A percentile compares a stretch with the other conserved stretches of the same genome.
Conservation (phyloP, 441 rosid species). For the Gossypium davidsonii region DNA sequence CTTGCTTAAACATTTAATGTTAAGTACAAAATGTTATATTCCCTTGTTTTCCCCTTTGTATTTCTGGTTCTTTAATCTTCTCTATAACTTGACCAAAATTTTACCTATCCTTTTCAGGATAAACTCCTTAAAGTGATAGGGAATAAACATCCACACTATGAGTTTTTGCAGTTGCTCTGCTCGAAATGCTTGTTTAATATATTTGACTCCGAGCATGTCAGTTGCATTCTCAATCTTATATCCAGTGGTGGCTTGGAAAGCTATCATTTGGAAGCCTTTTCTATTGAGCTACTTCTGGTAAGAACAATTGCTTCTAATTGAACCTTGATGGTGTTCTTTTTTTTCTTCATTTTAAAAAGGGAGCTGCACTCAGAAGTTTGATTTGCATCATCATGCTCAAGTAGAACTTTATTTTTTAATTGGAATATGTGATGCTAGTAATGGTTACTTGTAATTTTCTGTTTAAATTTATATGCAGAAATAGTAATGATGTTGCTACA, state of each 20-base stretch:
- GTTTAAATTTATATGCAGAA: background rate
- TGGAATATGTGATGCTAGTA: background rate
- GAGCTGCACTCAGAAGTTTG: constrained; percentile 2
- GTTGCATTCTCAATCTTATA: constrained; percentile 52
- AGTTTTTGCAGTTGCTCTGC: constrained; percentile 58
- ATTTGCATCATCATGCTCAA: background rate
- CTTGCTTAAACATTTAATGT: background rate
- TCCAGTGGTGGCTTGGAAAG: constrained; percentile 30
- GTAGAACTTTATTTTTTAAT: background rate
- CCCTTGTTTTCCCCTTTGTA: background rate
- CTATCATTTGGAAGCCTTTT: constrained; percentile 40
- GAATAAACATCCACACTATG: constrained; percentile 59
- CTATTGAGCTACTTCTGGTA: constrained; percentile 73
- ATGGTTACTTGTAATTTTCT: background rate
- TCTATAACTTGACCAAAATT: constrained; percentile 8
- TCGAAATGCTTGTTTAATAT: constrained; percentile 65
- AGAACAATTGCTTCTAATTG: constrained; percentile 23
- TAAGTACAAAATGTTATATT: background rate
- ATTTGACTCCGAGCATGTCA: constrained; percentile 66
- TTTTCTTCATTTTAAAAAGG: constrained; percentile 4
- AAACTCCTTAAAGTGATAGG: constrained; percentile 61
- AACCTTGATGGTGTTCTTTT: background rate
- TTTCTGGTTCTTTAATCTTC: constrained; percentile 1
- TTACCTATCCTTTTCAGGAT: constrained; percentile 46
- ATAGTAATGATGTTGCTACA: background rate